A percentile compares a stretch with the other conserved stretches of the same genome.
phyloP scores from a whole-genome alignment of 2,329 filamentous ascomycete species.

The Hymenoscyphus infarciens region DNA sequence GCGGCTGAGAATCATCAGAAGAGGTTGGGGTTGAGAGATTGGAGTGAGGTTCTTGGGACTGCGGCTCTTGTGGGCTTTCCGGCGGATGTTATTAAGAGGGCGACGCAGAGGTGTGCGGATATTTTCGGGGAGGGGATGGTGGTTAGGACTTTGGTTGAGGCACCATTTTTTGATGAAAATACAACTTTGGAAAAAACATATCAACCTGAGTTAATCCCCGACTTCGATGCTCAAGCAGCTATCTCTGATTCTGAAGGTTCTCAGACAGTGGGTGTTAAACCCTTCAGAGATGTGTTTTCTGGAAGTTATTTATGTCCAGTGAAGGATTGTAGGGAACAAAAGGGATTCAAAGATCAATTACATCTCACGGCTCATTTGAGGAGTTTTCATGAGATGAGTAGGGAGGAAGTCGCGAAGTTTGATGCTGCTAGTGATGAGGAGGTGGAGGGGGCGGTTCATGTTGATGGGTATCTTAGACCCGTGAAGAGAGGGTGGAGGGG shows the following conservation, averaged over 20 bases:
- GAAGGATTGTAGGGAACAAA: constrained; percentile 36
- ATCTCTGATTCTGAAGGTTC: neutral
- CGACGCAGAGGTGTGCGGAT: constrained; percentile 68
- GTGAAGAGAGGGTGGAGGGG: constrained; percentile 37
- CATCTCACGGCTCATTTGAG: constrained; percentile 44
- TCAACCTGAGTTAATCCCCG: constrained; percentile 27
- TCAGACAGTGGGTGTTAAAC: neutral
- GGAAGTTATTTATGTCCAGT: constrained; percentile 36
- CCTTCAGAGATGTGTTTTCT: too few relatives aligned
- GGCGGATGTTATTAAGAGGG: constrained; percentile 59
- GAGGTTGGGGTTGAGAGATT: constrained; percentile 52
- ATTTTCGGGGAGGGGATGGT: constrained; percentile 72
- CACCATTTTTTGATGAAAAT: constrained; percentile 15
- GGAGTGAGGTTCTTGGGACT: constrained; percentile 79
- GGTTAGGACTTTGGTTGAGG: constrained; percentile 36
- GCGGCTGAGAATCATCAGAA: constrained; percentile 11
- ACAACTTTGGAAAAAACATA: constrained; percentile 23
- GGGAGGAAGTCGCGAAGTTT: constrained; percentile 52
- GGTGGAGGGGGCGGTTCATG: constrained; percentile 60
- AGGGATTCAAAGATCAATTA: constrained; percentile 38
- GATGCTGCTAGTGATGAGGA: constrained; percentile 38
- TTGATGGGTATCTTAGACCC: constrained; percentile 62
- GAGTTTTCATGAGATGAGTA: constrained; percentile 41
- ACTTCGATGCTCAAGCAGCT: constrained; percentile 12
- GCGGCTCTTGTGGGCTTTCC: constrained; percentile 73